Evolutionary conservation across 768 basidiomycete genomes (phyloP), one percentile per base, ranked within the genome.

Genomic region (Tricholoma saponaceum): DNA sequence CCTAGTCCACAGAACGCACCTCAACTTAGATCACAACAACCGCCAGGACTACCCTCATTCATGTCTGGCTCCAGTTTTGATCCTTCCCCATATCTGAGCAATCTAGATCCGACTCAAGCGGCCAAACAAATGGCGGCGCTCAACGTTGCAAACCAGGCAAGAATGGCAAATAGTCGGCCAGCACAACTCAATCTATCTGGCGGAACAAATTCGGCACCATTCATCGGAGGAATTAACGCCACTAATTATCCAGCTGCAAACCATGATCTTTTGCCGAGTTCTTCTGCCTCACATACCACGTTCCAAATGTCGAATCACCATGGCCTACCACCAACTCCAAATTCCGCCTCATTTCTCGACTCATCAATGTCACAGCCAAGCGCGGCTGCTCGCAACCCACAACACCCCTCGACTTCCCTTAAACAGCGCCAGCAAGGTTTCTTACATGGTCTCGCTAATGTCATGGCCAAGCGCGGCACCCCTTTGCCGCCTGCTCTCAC

Each of bases 61-160:
- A 67, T 73, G 64, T 54, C 67, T 18, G 67, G 64, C 56, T 32
- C 66, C 52, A 60, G 73, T 47, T 76, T 76, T 57, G 70, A 76
- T 59, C 66, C 75, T 54, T 58, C 72, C 18, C 64, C 67, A 13
- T 74, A 73, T 62, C 82, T 83, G 75, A 77, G 69, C 63, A 72
- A 72, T 66, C 76, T 90, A 61, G 87, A 92, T 71, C 76, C 86
- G 58, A 78, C 80, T 52, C 78, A 83, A 46, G 83, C 79, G 51
- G 86, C 86, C 58, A 92, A 91, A 70, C 90, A 92, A 74, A 88
- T 91, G 83, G 87, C 88, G 28, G 86, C 86, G 9, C 82, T 92
- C 62, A 84, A 78, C 64, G 85, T 81, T 54, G 86, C 78, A 51
- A 84, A 78, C 63, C 78, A 83, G 64, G 81, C 83, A 67, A 78